Base-by-base conservation (phyloP, 2,329 filamentous ascomycete species). In the Xylaria sp. region DNA sequence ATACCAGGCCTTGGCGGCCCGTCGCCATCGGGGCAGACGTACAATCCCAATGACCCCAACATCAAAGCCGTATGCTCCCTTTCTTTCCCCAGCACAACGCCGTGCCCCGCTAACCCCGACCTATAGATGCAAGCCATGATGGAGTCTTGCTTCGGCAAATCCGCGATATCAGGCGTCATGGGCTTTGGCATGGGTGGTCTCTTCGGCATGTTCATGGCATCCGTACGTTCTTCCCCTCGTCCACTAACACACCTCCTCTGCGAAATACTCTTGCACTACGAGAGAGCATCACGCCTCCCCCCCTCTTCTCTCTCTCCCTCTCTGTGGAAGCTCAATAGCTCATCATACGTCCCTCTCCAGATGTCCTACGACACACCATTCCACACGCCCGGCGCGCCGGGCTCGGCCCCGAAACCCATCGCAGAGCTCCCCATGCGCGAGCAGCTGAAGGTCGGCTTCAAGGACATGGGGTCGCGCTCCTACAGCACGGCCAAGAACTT, bases 311-410 rank as follows among this genome's bases (percentile, higher is more conserved):
- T n/a, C n/a, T n/a, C n/a, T n/a, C n/a, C n/a, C n/a, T n/a, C n/a
- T n/a, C n/a, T n/a, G n/a, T n/a, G n/a, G n/a, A n/a, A n/a, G n/a
- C n/a, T n/a, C n/a, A n/a, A n/a, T n/a, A n/a, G n/a, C n/a, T n/a
- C n/a, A n/a, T n/a, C n/a, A n/a, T n/a, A n/a, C n/a, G n/a, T n/a
- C 22, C 15, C 27, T n/a, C 15, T 20, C 51, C 59, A 97, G 93
- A 99, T 99, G 96, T 91, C 93, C 81, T 99, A 99, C 87, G 96
- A 99, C 79, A 97, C 94, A 0, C 92, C 95, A 66, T 90, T 94
- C 81, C 91, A 87, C 78, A 72, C 74, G 42, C 65, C 77, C 49
- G 74, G 77, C 45, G 73, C 73, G 72, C 73, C 79, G 49, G 80
- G 80, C 74, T 73, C 77, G 54, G 74, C 78, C 20, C 74, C 78